A percentile compares a stretch with the other conserved stretches of the same genome.
Conservation (phyloP, 2,329 filamentous ascomycete genomes). For the Diaporthe capsici region DNA sequence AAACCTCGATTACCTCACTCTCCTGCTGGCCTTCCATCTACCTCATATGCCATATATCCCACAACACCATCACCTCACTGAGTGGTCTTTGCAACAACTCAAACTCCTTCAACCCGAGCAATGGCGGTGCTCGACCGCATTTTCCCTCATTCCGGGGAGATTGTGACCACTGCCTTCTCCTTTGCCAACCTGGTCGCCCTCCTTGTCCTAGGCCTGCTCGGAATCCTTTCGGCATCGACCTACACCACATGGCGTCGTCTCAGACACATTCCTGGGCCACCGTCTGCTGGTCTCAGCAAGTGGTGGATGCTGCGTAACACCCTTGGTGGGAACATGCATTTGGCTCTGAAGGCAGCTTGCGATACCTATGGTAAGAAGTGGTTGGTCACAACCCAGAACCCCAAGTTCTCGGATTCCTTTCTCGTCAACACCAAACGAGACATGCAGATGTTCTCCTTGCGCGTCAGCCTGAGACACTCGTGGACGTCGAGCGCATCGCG, state of each 20-base stretch:
- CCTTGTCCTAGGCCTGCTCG: constrained; percentile 39
- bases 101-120: background rate
- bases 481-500: constrained; percentile 11
- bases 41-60: background rate
- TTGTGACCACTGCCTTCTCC: constrained; percentile 18
- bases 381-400: constrained; percentile 10
- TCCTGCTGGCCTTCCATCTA: background rate
- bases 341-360: constrained; percentile 46
- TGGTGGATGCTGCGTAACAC: constrained; percentile 50
- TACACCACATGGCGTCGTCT: constrained; percentile 46
- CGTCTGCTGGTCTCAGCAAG: constrained; percentile 46
- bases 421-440: constrained; percentile 39
- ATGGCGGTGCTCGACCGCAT: constrained; percentile 39
- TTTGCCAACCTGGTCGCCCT: constrained; percentile 34
- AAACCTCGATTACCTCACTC: constrained; percentile 32
- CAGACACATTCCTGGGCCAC: constrained; percentile 48
- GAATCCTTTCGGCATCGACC: constrained; percentile 42
- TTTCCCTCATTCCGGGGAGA: constrained; percentile 15
- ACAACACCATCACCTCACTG: background rate
- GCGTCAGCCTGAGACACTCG: constrained; percentile 35
- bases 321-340: constrained; percentile 47
- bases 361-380: constrained; percentile 45
- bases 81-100: background rate
- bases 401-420: constrained; percentile 27
- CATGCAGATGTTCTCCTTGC: constrained; percentile 40